Evolutionary conservation across 176 grass and related monocot species (phyloP), one percentile per base, ranked within the genome.

Genomic region (Luzula sylvatica): DNA sequence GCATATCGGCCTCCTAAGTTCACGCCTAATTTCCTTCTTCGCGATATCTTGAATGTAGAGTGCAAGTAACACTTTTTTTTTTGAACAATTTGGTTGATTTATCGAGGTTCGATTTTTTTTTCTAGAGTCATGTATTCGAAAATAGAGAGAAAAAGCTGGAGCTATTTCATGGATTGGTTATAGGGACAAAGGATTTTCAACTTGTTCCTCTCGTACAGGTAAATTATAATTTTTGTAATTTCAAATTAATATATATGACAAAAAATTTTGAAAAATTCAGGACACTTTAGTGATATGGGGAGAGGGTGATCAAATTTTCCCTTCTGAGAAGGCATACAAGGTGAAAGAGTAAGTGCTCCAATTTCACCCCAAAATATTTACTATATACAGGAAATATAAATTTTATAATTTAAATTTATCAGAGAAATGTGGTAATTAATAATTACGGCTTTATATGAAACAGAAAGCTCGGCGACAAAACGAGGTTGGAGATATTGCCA

Each of bases 241-340:
- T n/a, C n/a, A n/a, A n/a, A n/a, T n/a, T n/a, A n/a, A n/a, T n/a
- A n/a, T n/a, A n/a, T n/a, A n/a, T n/a, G n/a, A n/a, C n/a, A n/a
- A n/a, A n/a, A n/a, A n/a, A n/a, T n/a, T n/a, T n/a, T n/a, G n/a
- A n/a, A n/a, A n/a, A n/a, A 35, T 35, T 35, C 71, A 84, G 89
- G 73, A 95, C 30, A 70, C 87, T 15, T 53, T 95, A 28, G 69
- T 95, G 49, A 50, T 88, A 22, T 95, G 89, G 89, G 89, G 89
- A 23, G 83, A 88, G 48, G 70, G 83, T 23, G 89, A 95, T 54
- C 76, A 78, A 62, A 85, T 95, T 26, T 95, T 88, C 40, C 77
- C 74, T 0, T 42, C 87, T 20, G 77, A 73, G 7, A 95, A 88
- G 20, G 83, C 83, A 1, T 29, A 72, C 49, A 65, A 82, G 55